Conservation (phyloP, 2,329 filamentous ascomycete genomes). For the Penicillium sp. region DNA sequence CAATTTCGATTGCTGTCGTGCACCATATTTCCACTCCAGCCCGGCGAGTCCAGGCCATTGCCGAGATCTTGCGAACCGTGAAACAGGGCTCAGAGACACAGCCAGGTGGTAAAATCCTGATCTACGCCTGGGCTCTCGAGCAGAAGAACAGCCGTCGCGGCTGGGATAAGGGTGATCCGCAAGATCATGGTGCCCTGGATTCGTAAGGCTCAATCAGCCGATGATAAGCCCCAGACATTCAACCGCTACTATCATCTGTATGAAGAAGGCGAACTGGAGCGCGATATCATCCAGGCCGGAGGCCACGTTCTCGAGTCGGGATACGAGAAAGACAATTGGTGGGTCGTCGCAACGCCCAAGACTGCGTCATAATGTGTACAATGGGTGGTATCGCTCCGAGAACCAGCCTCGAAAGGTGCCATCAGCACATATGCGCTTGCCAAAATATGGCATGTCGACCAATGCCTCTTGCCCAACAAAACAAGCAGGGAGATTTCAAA, state of each 20-base stretch:
- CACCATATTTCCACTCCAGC: slow-evolving; percentile 81
- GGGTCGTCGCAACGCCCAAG: slow-evolving; percentile 61
- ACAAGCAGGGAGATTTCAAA: slow-evolving; percentile 12
- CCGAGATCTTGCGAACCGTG: slow-evolving; percentile 64
- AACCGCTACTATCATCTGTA: slow-evolving; percentile 95
- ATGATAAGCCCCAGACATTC: slow-evolving; percentile 52
- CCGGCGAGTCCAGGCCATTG: slow-evolving; percentile 67
- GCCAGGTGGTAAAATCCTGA: slow-evolving; percentile 60
- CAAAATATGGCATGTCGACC: neutral
- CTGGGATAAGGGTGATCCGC: slow-evolving; percentile 76
- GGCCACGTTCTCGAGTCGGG: slow-evolving; percentile 72
- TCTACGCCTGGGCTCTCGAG: slow-evolving; percentile 96
- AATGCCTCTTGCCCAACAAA: slow-evolving; percentile 1
- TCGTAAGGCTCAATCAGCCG: slow-evolving; percentile 45
- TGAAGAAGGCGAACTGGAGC: slow-evolving; percentile 76
- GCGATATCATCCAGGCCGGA: slow-evolving; percentile 67
- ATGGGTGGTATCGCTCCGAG: slow-evolving; percentile 18
- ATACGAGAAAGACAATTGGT: slow-evolving; percentile 99
- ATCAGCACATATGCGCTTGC: slow-evolving; percentile 3
- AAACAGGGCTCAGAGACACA: slow-evolving; percentile 21
- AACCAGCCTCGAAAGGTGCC: slow-evolving; percentile 28
- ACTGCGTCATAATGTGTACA: slow-evolving; percentile 10
- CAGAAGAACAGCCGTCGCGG: slow-evolving; percentile 80
- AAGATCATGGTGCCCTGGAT: slow-evolving; percentile 99
- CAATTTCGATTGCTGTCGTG: slow-evolving; percentile 86